Percentiles rank a stretch among this genome's conserved stretches.
phyloP scores from a whole-genome alignment of 768 basidiomycete species.

The Naganishia kalamii region DNA sequence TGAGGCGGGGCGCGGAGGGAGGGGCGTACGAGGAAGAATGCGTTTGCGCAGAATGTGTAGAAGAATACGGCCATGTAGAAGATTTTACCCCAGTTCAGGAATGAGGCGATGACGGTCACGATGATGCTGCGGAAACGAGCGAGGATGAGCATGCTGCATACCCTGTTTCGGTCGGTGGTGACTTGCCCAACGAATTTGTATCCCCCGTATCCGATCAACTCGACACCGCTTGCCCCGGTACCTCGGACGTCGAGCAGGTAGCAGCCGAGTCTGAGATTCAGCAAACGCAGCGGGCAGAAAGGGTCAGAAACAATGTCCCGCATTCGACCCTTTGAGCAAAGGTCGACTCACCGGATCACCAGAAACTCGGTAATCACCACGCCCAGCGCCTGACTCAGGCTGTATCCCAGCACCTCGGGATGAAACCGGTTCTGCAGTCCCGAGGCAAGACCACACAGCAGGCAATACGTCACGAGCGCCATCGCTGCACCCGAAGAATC shows the following conservation, averaged over 20 bases:
- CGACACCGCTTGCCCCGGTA: constrained; percentile 56
- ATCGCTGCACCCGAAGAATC: constrained; percentile 57
- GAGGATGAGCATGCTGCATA: not conserved
- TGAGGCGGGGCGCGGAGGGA: not conserved
- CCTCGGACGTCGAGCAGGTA: constrained; percentile 85
- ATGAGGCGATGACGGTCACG: constrained; percentile 63
- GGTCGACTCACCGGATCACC: constrained; percentile 52
- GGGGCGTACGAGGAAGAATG: constrained; percentile 76
- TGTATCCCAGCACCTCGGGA: constrained; percentile 79
- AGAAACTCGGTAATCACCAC: constrained; percentile 83
- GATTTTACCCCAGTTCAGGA: constrained; percentile 59
- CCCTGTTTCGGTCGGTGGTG: not conserved
- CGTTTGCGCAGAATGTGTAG: constrained; percentile 82
- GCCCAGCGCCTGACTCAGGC: constrained; percentile 72
- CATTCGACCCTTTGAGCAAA: not conserved
- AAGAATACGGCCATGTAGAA: constrained; percentile 67
- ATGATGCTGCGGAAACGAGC: constrained; percentile 62
- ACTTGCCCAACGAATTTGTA: constrained; percentile 95
- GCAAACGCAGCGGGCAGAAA: not conserved
- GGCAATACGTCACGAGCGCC: constrained; percentile 92
- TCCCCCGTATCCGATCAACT: constrained; percentile 81
- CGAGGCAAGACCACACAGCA: constrained; percentile 75
- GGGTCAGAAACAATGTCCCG: not conserved
- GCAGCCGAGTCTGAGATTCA: constrained; percentile 60
- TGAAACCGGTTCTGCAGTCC: constrained; percentile 78